Conservation (phyloP, 2,329 filamentous ascomycete species). For the Blastomyces gilchristii region DNA sequence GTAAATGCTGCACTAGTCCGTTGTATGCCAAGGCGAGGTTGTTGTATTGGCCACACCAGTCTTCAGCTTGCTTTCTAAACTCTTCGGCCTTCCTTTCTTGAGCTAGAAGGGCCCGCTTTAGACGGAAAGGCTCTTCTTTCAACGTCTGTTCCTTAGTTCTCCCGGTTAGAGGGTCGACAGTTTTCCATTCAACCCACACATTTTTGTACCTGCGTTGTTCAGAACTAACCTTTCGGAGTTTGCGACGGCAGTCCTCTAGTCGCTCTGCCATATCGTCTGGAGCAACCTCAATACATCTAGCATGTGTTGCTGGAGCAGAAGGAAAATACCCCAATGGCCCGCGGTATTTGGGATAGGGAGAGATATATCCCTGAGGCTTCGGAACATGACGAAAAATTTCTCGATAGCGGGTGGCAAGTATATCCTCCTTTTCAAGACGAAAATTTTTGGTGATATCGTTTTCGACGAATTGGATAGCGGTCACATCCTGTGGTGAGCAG, state of each 20-base stretch:
- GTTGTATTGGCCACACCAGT: conserved; percentile 19
- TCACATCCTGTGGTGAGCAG: background rate
- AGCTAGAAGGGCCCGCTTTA: conserved; percentile 19
- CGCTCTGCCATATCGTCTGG: conserved; percentile 19
- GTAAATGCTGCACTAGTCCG: background rate
- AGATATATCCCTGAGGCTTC: conserved; percentile 20
- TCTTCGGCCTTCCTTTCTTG: conserved; percentile 20
- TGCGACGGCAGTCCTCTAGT: conserved; percentile 18
- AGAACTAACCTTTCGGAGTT: conserved; percentile 19
- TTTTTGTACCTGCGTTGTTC: conserved; percentile 25
- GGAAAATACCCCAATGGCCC: conserved; percentile 23
- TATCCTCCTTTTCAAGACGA: conserved; percentile 17
- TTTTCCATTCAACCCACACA: conserved; percentile 19
- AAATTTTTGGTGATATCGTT: conserved; percentile 17
- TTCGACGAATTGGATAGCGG: background rate
- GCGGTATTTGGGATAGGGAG: conserved; percentile 24
- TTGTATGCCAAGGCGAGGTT: conserved; percentile 20
- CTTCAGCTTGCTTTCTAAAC: conserved; percentile 21
- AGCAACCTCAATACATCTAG: conserved; percentile 21
- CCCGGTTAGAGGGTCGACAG: conserved; percentile 22
- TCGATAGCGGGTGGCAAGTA: conserved; percentile 18
- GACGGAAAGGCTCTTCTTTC: conserved; percentile 12
- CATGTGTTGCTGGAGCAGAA: conserved; percentile 24
- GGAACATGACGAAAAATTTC: conserved; percentile 19
- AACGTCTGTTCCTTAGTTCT: conserved; percentile 19